Evolutionary conservation across 2,329 filamentous ascomycete genomes (phyloP).

Genomic region (Scedosporium minutisporum): DNA sequence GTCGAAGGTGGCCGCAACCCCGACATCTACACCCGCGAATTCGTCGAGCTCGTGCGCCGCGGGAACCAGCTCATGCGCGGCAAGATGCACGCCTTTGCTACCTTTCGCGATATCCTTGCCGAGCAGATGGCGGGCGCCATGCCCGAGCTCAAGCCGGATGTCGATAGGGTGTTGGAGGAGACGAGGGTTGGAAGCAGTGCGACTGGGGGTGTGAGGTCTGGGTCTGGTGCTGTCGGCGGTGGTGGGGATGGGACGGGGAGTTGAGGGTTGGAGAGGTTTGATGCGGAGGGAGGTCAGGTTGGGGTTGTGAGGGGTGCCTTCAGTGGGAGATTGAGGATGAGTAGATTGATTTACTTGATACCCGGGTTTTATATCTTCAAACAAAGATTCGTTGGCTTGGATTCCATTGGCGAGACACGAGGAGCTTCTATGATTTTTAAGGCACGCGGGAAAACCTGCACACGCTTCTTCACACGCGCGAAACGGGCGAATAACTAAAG

Average conservation of each 20-base stretch:
- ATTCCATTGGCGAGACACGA: not conserved
- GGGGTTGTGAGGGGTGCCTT: no score
- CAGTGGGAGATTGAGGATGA: not conserved
- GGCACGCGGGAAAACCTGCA: no score
- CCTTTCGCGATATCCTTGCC: conserved; percentile 54
- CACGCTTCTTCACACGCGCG: no score
- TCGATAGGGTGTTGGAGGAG: conserved; percentile 37
- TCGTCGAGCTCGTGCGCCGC: conserved; percentile 57
- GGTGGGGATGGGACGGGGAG: conserved; percentile 1
- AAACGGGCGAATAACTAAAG: no score
- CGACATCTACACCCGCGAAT: conserved; percentile 66
- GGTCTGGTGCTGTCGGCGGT: not conserved
- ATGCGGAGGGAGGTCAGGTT: not conserved
- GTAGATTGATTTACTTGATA: not conserved
- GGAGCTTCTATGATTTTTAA: not conserved
- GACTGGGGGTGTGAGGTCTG: conserved; percentile 1
- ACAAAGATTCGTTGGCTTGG: not conserved
- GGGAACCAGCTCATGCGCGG: conserved; percentile 59
- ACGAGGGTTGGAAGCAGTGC: conserved; percentile 25
- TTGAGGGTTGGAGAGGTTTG: not conserved
- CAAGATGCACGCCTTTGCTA: conserved; percentile 50
- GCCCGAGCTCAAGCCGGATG: conserved; percentile 49
- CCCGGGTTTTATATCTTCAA: not conserved
- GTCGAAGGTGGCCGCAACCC: conserved; percentile 64
- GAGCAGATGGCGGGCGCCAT: conserved; percentile 46